phyloP scores from a whole-genome alignment of 2,329 filamentous ascomycete species.

The Didymella sp. region DNA sequence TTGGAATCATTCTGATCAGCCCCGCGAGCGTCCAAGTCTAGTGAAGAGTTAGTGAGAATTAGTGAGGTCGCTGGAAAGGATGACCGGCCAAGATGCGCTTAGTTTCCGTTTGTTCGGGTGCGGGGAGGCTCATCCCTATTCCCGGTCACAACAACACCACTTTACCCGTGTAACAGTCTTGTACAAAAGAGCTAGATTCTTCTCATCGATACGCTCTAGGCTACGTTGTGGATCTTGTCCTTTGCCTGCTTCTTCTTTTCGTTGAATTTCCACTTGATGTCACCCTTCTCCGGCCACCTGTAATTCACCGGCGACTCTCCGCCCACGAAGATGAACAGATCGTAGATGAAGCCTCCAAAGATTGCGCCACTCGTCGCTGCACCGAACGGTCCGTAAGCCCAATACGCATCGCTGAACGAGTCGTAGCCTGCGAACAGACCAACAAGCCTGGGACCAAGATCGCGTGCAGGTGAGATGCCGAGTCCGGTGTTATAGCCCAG shows the following conservation, averaged over 20 bases:
- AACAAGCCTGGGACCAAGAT: constrained; percentile 73
- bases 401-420: constrained; percentile 37
- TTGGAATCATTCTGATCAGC: background rate
- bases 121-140: constrained; percentile 14
- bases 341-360: constrained; percentile 40
- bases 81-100: background rate
- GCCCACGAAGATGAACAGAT: constrained; percentile 42
- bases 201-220: background rate
- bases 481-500: constrained; percentile 41
- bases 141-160: constrained; percentile 1
- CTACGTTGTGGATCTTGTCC: constrained; percentile 23
- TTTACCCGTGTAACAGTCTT: background rate
- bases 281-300: constrained; percentile 35
- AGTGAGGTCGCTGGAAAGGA: constrained; percentile 3
- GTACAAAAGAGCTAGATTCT: background rate
- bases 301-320: constrained; percentile 43
- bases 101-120: constrained; percentile 9
- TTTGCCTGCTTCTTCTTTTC: constrained; percentile 27
- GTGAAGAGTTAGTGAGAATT: background rate
- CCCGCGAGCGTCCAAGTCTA: background rate
- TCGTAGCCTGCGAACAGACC: constrained; percentile 72
- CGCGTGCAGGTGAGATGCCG: constrained; percentile 72
- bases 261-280: constrained; percentile 29
- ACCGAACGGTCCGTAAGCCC: constrained; percentile 39
- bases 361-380: constrained; percentile 36